Percentiles rank a stretch among this genome's conserved stretches.
Conservation (phyloP, 768 basidiomycete species). For the Pleurotus giganteus region DNA sequence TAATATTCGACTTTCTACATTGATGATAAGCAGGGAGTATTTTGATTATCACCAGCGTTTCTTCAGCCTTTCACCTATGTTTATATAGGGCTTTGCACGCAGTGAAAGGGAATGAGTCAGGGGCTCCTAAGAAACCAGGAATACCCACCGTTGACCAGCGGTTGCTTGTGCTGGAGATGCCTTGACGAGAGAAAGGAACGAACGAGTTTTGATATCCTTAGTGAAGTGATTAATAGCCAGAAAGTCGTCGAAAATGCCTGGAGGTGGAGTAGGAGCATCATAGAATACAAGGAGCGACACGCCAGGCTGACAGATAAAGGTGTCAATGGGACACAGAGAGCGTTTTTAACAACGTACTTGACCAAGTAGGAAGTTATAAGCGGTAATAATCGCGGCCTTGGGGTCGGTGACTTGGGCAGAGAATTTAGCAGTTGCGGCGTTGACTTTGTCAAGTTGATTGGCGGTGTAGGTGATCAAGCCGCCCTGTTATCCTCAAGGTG, state of each 20-base stretch:
- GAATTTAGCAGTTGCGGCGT: conserved; percentile 39
- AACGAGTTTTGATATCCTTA: conserved; percentile 36
- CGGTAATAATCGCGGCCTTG: conserved; percentile 48
- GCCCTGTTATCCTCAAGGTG: conserved; percentile 45
- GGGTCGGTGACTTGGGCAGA: conserved; percentile 41
- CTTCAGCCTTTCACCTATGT: not conserved
- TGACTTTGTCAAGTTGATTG: conserved; percentile 20
- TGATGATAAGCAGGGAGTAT: not conserved
- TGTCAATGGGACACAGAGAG: not conserved
- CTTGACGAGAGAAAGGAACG: conserved; percentile 39
- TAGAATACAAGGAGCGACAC: conserved; percentile 50
- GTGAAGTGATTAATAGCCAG: conserved; percentile 38
- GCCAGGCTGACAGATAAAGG: conserved; percentile 15
- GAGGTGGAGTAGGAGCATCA: conserved; percentile 48
- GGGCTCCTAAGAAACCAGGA: not conserved
- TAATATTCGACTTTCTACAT: not conserved
- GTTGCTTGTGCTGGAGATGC: conserved; percentile 35
- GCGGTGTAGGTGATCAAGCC: conserved; percentile 39
- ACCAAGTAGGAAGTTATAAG: conserved; percentile 36
- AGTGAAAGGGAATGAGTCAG: too few species aligned
- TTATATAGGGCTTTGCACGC: too few species aligned
- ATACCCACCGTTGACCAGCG: conserved; percentile 19
- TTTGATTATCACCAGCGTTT: not conserved
- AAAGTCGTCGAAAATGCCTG: conserved; percentile 52
- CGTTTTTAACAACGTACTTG: not conserved